Conservation (phyloP, 2,329 filamentous ascomycete species). For the Colletotrichum falcatum region DNA sequence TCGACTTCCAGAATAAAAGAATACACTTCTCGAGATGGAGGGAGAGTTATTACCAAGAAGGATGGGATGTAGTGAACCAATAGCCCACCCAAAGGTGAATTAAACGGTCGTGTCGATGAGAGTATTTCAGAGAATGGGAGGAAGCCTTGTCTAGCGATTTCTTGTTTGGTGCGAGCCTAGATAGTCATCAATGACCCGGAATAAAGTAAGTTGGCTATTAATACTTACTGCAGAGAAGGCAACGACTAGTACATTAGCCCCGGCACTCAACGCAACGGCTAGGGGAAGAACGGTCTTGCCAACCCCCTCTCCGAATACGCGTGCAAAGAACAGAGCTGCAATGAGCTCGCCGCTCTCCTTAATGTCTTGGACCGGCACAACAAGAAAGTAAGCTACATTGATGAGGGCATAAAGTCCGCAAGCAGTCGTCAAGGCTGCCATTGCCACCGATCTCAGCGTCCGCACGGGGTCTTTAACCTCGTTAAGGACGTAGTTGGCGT, state of each 20-base stretch:
- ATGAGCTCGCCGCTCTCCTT: conserved; percentile 75
- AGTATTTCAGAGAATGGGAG: conserved; percentile 71
- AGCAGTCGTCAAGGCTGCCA: conserved; percentile 70
- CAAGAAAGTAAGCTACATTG: conserved; percentile 72
- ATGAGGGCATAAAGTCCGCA: conserved; percentile 75
- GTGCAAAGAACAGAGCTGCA: conserved; percentile 75
- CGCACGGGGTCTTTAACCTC: conserved; percentile 76
- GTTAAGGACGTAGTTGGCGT: conserved; percentile 77
- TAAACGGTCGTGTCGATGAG: conserved; percentile 75
- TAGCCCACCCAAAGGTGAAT: conserved; percentile 75
- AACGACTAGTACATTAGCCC: conserved; percentile 80
- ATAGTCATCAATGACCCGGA: conserved; percentile 35
- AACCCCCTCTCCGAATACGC: conserved; percentile 69
- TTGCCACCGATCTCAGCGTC: conserved; percentile 72
- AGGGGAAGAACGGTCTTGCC: conserved; percentile 71
- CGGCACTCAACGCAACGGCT: conserved; percentile 74
- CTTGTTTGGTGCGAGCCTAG: conserved; percentile 76
- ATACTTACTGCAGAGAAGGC: conserved; percentile 71
- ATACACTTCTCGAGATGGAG: conserved; percentile 75
- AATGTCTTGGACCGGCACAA: conserved; percentile 76
- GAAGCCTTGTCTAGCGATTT: conserved; percentile 78
- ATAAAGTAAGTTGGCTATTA: neutral
- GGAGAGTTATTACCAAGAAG: conserved; percentile 72
- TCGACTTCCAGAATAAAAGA: conserved; percentile 80
- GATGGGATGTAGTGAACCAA: conserved; percentile 78